Evolutionary conservation across 768 basidiomycete genomes (phyloP), one percentile per base, ranked within the genome.

Genomic region (Naganishia antarctica): DNA sequence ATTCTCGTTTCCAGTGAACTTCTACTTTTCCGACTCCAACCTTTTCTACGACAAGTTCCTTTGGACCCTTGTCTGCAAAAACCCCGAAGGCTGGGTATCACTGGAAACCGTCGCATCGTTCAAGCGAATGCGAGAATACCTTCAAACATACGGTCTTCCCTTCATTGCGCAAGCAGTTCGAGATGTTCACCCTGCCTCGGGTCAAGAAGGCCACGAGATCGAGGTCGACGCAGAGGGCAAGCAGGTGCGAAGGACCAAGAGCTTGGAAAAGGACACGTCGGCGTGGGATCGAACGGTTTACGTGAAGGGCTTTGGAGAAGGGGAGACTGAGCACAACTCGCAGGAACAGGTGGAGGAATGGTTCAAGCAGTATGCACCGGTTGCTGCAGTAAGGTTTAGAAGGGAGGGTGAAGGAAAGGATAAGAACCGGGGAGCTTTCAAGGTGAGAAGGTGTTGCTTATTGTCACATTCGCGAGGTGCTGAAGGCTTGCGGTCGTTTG

Each of bases 21-120:
- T 96, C 78, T 96, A 97, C 81, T 92, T 98, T 79, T 89, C 89
- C 58, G 91, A 94, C 78, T 84, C 91, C n/a, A 96, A 97, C 78
- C 83, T 98, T 60, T 93, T 93, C 1, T 68, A 70, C 60, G 77
- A 74, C 72, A 91, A 90, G 79, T 96, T 92, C 81, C 91, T 96
- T 89, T 97, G 91, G 91, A 85, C 88, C 3, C 79, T 93, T 49
- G 86, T 94, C 76, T 84, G 85, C 26, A 76, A 77, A 67, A 86
- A 86, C 68, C 80, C 83, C 1, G 86, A 89, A 44, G 90, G 96
- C 71, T 98, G 91, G 91, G 84, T 97, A 5, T 86, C 92, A 1
- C 83, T 98, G 74, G 80, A 86, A 60, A 90, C 87, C 2, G 84
- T 98, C 63, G 83, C 88, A 6, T 92, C 90, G 7, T 98, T 97